phyloP scores from a whole-genome alignment of 495 filamentous ascomycete species.

The Penicillium riverlandense region DNA sequence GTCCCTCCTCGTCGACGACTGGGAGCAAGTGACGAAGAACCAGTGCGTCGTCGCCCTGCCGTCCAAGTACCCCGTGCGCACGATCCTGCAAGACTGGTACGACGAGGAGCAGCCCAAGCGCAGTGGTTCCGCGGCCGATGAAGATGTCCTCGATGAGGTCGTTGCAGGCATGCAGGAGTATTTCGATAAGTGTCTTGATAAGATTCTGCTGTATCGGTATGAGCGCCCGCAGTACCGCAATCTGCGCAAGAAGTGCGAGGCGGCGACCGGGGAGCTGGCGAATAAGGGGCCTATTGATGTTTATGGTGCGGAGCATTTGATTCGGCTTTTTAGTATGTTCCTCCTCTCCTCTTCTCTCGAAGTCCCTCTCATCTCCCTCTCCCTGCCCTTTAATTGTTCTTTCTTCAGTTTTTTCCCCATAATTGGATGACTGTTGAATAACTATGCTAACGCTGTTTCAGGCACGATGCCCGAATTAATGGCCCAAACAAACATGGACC shows the following conservation, averaged over 20 bases:
- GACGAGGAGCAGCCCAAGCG: slow-evolving; percentile 62
- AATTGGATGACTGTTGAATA: background rate
- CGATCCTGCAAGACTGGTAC: slow-evolving; percentile 74
- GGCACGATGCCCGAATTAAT: slow-evolving; percentile 89
- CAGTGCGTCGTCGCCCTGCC: slow-evolving; percentile 79
- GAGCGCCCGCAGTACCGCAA: slow-evolving; percentile 80
- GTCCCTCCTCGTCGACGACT: slow-evolving; percentile 89
- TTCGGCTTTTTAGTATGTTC: slow-evolving; percentile 74
- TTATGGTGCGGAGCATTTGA: slow-evolving; percentile 91
- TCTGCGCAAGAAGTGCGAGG: slow-evolving; percentile 55
- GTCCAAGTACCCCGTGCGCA: slow-evolving; percentile 60
- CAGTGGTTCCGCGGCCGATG: slow-evolving; percentile 48
- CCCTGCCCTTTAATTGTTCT: slow-evolving; percentile 1
- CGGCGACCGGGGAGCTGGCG: slow-evolving; percentile 47
- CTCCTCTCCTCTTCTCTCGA: background rate
- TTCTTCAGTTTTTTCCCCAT: background rate
- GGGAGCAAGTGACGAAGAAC: slow-evolving; percentile 97
- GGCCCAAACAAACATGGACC: slow-evolving; percentile 96
- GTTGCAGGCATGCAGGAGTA: slow-evolving; percentile 79
- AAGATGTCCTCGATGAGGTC: slow-evolving; percentile 84
- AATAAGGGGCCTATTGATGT: slow-evolving; percentile 64
- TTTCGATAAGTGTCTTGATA: slow-evolving; percentile 79
- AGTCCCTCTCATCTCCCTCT: background rate
- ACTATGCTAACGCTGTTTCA: slow-evolving; percentile 19
- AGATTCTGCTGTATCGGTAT: slow-evolving; percentile 85